Conservation (phyloP, 306 rosid genomes). For the Acacia confusa region DNA sequence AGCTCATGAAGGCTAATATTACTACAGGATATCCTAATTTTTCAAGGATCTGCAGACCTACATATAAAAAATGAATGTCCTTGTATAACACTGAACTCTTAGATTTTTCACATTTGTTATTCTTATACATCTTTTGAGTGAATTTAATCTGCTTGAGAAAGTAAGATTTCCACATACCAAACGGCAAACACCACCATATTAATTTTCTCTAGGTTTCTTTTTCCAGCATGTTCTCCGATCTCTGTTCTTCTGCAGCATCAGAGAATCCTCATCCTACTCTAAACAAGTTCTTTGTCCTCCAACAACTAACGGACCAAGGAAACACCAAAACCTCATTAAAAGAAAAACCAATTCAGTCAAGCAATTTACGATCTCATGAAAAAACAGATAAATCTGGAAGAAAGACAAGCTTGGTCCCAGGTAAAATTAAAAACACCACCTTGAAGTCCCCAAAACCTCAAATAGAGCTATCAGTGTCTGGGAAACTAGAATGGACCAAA, state of each 20-base stretch:
- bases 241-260: slow-evolving; percentile 67
- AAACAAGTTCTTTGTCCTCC: slow-evolving; percentile 71
- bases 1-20: no score
- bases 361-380: slow-evolving; percentile 42
- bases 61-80: not conserved
- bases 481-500: slow-evolving; percentile 86
- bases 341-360: slow-evolving; percentile 44
- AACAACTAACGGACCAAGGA: slow-evolving; percentile 65
- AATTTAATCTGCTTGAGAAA: not conserved
- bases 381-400: slow-evolving; percentile 52
- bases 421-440: slow-evolving; percentile 41
- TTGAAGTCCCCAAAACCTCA: slow-evolving; percentile 44
- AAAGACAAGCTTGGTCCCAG: slow-evolving; percentile 30
- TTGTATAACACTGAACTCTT: not conserved
- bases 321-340: slow-evolving; percentile 44
- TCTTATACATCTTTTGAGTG: not conserved
- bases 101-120: not conserved
- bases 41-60: no score
- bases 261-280: slow-evolving; percentile 72
- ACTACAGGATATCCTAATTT: no score
- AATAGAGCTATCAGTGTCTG: slow-evolving; percentile 47
- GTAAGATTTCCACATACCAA: not conserved
- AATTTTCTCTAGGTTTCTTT: slow-evolving; percentile 19
- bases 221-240: slow-evolving; percentile 65
- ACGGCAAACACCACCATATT: not conserved